These are phyloP conservation scores for Solanum piurae DNA, from an alignment of 257 asterid genomes.

Conservation along the genomic window DNA sequence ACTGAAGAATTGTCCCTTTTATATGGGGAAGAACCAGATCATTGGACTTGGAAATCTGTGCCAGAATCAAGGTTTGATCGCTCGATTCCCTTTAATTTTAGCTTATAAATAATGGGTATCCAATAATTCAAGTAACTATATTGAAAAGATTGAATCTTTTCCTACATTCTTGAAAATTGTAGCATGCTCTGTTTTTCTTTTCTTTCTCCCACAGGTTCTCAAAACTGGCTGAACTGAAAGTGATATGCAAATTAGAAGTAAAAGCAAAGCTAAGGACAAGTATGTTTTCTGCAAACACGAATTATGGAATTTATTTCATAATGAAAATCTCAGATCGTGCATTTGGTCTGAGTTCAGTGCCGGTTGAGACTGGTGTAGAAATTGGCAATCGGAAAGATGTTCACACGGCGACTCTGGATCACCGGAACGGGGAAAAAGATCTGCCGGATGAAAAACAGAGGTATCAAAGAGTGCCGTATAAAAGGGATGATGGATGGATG, in stretches of 20 bases:
- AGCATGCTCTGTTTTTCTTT: background rate
- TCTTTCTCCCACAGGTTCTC: conserved; percentile 5
- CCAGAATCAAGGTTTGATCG: conserved; percentile 14
- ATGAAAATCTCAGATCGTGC: conserved; percentile 9
- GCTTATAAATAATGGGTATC: background rate
- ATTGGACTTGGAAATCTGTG: conserved; percentile 22
- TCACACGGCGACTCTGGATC: conserved; percentile 1
- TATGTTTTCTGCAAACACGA: conserved; percentile 14
- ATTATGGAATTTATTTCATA: conserved; percentile 17
- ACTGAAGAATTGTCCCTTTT: conserved; percentile 9
- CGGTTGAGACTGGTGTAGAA: conserved; percentile 8
- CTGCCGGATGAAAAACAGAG: background rate
- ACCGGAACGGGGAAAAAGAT: background rate
- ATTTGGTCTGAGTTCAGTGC: conserved; percentile 21
- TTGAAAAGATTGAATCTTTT: background rate
- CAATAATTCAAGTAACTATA: background rate
- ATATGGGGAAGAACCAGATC: background rate
- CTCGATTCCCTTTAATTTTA: background rate
- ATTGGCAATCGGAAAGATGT: background rate
- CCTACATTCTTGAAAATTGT: background rate
- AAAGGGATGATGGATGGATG: conserved; percentile 24
- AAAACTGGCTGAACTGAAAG: conserved; percentile 18
- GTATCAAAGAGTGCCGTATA: background rate
- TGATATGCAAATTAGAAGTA: conserved; percentile 7
- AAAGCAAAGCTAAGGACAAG: conserved; percentile 7